Evolutionary conservation across 2,329 filamentous ascomycete species (phyloP), one percentile per base, ranked within the genome.

Genomic region (Penicillium griseofulvum): DNA sequence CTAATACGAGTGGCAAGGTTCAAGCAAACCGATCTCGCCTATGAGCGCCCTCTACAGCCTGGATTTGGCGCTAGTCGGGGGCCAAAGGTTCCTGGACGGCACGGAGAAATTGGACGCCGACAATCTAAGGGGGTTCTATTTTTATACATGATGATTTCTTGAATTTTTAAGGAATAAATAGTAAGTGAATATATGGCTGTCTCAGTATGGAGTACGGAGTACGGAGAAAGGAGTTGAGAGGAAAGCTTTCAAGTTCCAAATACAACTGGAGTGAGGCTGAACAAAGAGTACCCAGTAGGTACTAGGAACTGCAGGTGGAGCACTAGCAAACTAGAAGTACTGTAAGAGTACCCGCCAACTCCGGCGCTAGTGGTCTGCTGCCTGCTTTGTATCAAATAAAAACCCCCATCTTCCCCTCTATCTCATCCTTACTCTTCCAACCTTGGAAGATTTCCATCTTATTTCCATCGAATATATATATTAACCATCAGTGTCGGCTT

Each of bases 121-220:
- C 33, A 24, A 26, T 12, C 7, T 43, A 36, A 42, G 47, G 58
- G 56, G 52, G 19, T 47, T 54, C 58, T 59, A 60, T 59, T 49
- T 61, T 61, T 61, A 60, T 19, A 39, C 11, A 43, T 9, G 17
- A 17, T 31, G 17, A 33, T n/a, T 22, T 12, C 7, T 9, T 42
- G 2, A 10, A 44, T 1, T 22, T 22, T 31, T 29, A 4, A 12
- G 10, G 6, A 12, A 8, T n/a, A 17, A 49, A 17, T 49, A n/a
- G 14, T 31, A n/a, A 7, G 14, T 41, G 12, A 7, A 29, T 22
- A 11, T 16, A 31, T 45, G 42, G 3, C 28, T 17, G 16, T 33
- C 8, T 14, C 1, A 44, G 16, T 19, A 36, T 24, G 22, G 4
- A 22, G 22, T 16, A 29, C 19, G 16, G 1, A 49, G 26, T 19